These are phyloP conservation scores for Anisodus tanguticus DNA, from an alignment of 257 asterid genomes.

Conservation along the genomic window DNA sequence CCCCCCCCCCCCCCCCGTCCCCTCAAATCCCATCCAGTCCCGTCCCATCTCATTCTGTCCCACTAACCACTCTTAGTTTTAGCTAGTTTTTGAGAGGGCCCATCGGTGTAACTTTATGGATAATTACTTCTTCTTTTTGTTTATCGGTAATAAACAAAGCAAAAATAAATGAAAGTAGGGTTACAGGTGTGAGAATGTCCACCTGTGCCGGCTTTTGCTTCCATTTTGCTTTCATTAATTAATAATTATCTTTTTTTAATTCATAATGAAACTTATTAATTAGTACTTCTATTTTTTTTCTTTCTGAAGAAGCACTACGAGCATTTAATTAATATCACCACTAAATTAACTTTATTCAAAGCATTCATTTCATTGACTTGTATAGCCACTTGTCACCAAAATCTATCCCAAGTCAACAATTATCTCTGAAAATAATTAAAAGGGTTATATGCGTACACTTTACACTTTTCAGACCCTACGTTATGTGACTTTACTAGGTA, in stretches of 20 bases:
- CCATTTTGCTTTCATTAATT: slow-evolving; percentile 39
- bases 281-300: not conserved
- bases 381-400: slow-evolving; percentile 20
- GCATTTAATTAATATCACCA: slow-evolving; percentile 34
- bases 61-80: not conserved
- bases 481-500: too few relatives aligned
- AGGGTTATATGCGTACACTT: not conserved
- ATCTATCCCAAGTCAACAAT: slow-evolving; percentile 12
- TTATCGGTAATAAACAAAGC: slow-evolving; percentile 32
- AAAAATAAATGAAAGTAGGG: slow-evolving; percentile 25
- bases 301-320: slow-evolving; percentile 30
- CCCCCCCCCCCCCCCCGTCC: too few relatives aligned
- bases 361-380: slow-evolving; percentile 22
- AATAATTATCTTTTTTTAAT: slow-evolving; percentile 29
- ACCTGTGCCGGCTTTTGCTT: slow-evolving; percentile 61
- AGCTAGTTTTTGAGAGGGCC: not conserved
- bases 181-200: slow-evolving; percentile 49
- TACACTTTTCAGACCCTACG: too few relatives aligned
- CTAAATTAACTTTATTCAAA: slow-evolving; percentile 28
- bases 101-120: not conserved
- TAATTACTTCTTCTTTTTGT: not conserved
- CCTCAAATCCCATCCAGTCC: too few relatives aligned
- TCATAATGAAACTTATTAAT: not conserved
- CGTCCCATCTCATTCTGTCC: too few relatives aligned
- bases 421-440: not conserved